Conservation (phyloP, 345 rosid genomes). For the Nasturtium officinale region DNA sequence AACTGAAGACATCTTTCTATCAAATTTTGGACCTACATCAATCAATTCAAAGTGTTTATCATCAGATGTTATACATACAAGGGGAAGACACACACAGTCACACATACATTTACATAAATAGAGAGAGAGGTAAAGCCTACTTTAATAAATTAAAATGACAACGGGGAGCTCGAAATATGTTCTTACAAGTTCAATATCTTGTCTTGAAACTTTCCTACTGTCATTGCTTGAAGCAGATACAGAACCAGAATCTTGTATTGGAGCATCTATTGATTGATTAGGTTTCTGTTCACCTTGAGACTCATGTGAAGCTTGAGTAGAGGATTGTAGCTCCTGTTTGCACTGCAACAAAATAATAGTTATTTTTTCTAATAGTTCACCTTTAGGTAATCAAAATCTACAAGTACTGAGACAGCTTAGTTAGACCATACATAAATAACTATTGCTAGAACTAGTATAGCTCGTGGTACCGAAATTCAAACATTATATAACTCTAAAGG, state of each 20-base stretch:
- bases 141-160: slow-evolving; percentile 10
- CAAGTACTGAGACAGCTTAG: not conserved
- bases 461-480: not conserved
- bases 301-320: slow-evolving; percentile 76
- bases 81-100: slow-evolving; percentile 10
- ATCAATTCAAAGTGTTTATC: slow-evolving; percentile 4
- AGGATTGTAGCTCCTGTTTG: slow-evolving; percentile 69
- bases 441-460: not conserved
- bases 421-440: not conserved
- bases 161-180: not conserved
- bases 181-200: slow-evolving; percentile 91
- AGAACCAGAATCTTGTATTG: slow-evolving; percentile 80
- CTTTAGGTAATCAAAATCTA: not conserved
- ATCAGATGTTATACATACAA: slow-evolving; percentile 25
- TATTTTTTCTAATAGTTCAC: not conserved
- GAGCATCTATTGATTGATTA: slow-evolving; percentile 66
- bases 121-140: slow-evolving; percentile 9
- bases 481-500: not conserved
- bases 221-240: slow-evolving; percentile 91
- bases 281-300: slow-evolving; percentile 73
- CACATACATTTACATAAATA: not conserved
- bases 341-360: slow-evolving; percentile 44
- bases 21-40: slow-evolving; percentile 57
- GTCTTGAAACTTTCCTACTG: slow-evolving; percentile 82
- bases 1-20: slow-evolving; percentile 62